Base-by-base conservation (phyloP, 2,329 filamentous ascomycete species). In the Cladosporium cucumerinum region DNA sequence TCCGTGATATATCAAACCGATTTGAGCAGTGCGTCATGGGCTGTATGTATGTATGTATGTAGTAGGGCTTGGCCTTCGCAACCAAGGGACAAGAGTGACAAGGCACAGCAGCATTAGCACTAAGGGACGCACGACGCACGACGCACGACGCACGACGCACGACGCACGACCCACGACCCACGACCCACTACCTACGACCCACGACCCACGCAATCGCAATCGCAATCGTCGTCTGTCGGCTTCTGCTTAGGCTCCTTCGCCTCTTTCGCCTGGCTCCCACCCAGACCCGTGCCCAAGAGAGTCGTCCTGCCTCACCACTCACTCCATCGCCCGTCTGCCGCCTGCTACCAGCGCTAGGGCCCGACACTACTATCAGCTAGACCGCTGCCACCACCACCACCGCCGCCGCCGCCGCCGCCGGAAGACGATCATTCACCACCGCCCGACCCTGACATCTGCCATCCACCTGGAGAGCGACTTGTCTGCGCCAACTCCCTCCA, bases 331-430 rank as follows among this genome's bases (percentile, higher is more conserved):
- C 23, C 54, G 54, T 7, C 54, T 16, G 5, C n/a, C 54, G 32
- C 32, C 32, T n/a, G 2, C 54, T 16, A 12, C n/a, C 54, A 39
- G 14, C 54, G 30, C 54, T 39, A 57, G 30, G 32, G 32, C 54
- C 54, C 54, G 54, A 39, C 54, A 39, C 54, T 57, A 57, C 32
- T 32, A 23, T 16, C 54, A 23, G 14, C 54, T 57, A 57, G 54
- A 57, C 32, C 54, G 32, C 21, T 23, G n/a, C 32, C 54, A 26
- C 54, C 32, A 32, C 54, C 54, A 32, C 54, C 54, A 23, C 32
- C 54, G 4, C n/a, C n/a, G n/a, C n/a, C n/a, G n/a, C n/a, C 32
- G 54, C 54, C 54, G 54, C 54, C 54, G 32, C 32, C 54, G 4
- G 54, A 21, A 23, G 30, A 34, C 54, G 23, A 57, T 57, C 54